Conservation (phyloP, 768 basidiomycete species). For the Artomyces pyxidatus region DNA sequence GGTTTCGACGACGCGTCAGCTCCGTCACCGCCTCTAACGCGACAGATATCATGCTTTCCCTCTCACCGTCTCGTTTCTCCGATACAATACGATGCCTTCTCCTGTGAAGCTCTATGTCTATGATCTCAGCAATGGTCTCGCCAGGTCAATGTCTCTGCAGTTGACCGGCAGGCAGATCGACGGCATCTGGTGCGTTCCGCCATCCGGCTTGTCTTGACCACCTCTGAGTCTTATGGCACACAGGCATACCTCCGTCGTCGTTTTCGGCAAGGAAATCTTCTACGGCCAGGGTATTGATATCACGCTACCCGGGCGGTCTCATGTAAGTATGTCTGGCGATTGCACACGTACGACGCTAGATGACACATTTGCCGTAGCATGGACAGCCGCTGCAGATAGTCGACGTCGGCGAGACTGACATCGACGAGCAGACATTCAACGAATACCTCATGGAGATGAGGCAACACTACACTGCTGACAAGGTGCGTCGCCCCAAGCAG, state of each 20-base stretch:
- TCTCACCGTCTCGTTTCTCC: background rate
- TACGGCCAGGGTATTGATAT: constrained; percentile 83
- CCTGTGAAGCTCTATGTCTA: constrained; percentile 82
- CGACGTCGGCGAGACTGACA: constrained; percentile 68
- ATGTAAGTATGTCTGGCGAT: constrained; percentile 49
- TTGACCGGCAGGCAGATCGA: constrained; percentile 87
- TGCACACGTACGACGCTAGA: background rate
- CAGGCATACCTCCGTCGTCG: constrained; percentile 92
- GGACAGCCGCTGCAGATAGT: constrained; percentile 64
- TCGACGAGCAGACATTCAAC: constrained; percentile 79
- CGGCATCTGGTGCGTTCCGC: constrained; percentile 69
- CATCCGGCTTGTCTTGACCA: background rate
- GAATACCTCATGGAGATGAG: constrained; percentile 76
- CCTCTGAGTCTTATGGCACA: constrained; percentile 7
- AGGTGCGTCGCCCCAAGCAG: constrained; percentile 38
- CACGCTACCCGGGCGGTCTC: constrained; percentile 70
- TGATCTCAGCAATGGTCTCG: constrained; percentile 85
- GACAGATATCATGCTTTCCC: background rate
- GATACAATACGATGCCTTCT: background rate
- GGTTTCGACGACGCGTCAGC: constrained; percentile 17
- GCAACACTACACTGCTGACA: constrained; percentile 82
- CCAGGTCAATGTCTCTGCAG: constrained; percentile 66
- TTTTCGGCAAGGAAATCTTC: constrained; percentile 78
- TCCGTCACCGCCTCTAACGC: background rate
- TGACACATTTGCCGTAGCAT: constrained; percentile 40